Evolutionary conservation across 2,329 filamentous ascomycete species (phyloP), one percentile per base, ranked within the genome.

Genomic region (Pezicula rhizophila): DNA sequence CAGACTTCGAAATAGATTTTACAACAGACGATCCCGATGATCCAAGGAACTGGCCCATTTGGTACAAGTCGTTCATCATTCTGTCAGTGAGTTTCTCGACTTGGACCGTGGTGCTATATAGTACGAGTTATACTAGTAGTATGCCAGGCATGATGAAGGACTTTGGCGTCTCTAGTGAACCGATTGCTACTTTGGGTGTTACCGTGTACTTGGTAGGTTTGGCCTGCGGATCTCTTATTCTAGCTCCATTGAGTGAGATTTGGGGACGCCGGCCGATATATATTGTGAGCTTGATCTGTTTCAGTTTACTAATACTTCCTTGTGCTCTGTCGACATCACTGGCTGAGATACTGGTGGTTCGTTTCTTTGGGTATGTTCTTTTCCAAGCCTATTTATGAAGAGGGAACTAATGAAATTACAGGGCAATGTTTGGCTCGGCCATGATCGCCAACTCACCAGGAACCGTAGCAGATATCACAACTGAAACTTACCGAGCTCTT

Each of bases 361-460:
- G 89, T 20, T 91, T 90, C 64, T 80, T 93, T 54, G 84, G 82
- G 76, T 80, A 66, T 52, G 74, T 66, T 20, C 8, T 42, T 26
- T 23, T 7, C n/a, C 40, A n/a, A 15, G 4, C 35, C 17, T 15
- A 11, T 41, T 14, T 35, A 11, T 10, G 10, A 15, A n/a, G n/a
- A 33, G 14, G 7, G 15, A 34, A 20, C 10, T 28, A 5, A 20
- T 18, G 12, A 8, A 33, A 18, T 49, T 20, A 59, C 60, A 53
- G 72, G 26, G 85, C 84, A 7, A 67, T 89, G 48, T 88, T 84
- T 45, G 86, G 88, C 3, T 79, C 87, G 5, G 88, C 86, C 38
- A 86, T 95, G 80, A 83, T 96, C 23, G 81, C 83, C 11, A 95
- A 95, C 62, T 81, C 85, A 1, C 89, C 90, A 0, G 91, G 90